Percentiles rank a stretch among this genome's conserved stretches.
These are phyloP conservation scores for Hypoxylon sp. DNA, from an alignment of 2,329 filamentous ascomycete species.

Conservation along the genomic window DNA sequence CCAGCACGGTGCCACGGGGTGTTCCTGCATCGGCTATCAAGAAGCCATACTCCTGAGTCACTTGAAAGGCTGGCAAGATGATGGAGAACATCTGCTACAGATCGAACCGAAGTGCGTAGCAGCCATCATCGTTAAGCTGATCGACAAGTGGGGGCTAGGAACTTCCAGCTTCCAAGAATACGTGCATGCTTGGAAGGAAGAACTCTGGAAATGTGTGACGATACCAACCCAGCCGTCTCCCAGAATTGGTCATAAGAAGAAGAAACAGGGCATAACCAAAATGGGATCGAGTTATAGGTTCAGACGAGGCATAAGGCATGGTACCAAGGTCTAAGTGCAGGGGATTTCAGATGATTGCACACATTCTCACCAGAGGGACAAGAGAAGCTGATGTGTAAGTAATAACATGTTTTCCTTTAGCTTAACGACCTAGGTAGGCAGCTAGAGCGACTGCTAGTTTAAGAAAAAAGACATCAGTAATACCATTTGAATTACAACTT, in stretches of 20 bases:
- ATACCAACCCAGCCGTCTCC: background rate
- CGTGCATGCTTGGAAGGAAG: slow-evolving; percentile 6
- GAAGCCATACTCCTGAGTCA: slow-evolving; percentile 6
- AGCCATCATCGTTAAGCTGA: slow-evolving; percentile 4
- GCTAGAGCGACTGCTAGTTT: background rate
- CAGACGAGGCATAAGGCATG: background rate
- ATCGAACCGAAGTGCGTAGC: slow-evolving; percentile 14
- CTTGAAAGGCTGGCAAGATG: slow-evolving; percentile 12
- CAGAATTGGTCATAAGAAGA: background rate
- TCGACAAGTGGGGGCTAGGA: slow-evolving; percentile 24
- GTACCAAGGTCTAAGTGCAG: background rate
- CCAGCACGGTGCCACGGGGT: background rate
- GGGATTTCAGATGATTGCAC: background rate
- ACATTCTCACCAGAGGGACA: too few species aligned
- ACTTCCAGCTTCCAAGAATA: background rate
- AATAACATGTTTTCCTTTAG: too few species aligned
- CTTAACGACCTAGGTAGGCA: too few species aligned
- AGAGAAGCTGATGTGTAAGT: too few species aligned
- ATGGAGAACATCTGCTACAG: slow-evolving; percentile 5
- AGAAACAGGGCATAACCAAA: background rate
- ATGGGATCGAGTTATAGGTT: background rate
- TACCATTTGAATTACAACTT: background rate
- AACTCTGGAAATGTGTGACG: background rate
- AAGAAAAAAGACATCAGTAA: background rate
- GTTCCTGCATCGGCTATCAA: slow-evolving; percentile 11